These are phyloP conservation scores for Biscutella laevigata DNA, from an alignment of 441 rosid genomes.

Conservation along the genomic window DNA sequence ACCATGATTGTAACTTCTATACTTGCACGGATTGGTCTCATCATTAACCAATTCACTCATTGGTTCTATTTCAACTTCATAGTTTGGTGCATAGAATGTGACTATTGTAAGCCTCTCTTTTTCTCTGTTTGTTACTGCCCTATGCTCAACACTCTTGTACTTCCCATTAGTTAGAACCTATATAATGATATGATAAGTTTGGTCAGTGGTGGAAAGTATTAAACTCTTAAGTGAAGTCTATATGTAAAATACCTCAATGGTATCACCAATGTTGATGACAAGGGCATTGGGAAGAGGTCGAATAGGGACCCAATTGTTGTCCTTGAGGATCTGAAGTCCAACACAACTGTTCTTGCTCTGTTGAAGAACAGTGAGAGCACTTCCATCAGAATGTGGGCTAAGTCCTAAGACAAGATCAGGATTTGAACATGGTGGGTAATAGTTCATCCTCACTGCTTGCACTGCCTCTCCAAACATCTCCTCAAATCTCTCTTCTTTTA, in stretches of 20 bases:
- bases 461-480: constrained; percentile 70
- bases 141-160: constrained; percentile 87
- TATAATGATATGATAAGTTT: background rate
- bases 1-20: constrained; percentile 74
- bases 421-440: constrained; percentile 85
- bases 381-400: constrained; percentile 95
- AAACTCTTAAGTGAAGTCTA: too few relatives aligned
- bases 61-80: constrained; percentile 73
- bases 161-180: constrained; percentile 87
- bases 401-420: constrained; percentile 93
- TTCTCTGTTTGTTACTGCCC: constrained; percentile 71
- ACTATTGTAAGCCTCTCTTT: constrained; percentile 75
- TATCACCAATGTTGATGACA: constrained; percentile 86
- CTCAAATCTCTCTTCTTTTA: constrained; percentile 45
- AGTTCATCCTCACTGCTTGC: constrained; percentile 91
- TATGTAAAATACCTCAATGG: constrained; percentile 62
- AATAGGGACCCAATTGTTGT: constrained; percentile 58
- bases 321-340: constrained; percentile 82
- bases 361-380: constrained; percentile 88
- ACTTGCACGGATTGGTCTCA: constrained; percentile 67
- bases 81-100: constrained; percentile 90
- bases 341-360: constrained; percentile 57
- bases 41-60: constrained; percentile 60
- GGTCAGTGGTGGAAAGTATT: too few relatives aligned
- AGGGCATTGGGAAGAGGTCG: constrained; percentile 60